These are phyloP conservation scores for Gossypium arboreum DNA, from an alignment of 345 rosid species.

Conservation along the genomic window DNA sequence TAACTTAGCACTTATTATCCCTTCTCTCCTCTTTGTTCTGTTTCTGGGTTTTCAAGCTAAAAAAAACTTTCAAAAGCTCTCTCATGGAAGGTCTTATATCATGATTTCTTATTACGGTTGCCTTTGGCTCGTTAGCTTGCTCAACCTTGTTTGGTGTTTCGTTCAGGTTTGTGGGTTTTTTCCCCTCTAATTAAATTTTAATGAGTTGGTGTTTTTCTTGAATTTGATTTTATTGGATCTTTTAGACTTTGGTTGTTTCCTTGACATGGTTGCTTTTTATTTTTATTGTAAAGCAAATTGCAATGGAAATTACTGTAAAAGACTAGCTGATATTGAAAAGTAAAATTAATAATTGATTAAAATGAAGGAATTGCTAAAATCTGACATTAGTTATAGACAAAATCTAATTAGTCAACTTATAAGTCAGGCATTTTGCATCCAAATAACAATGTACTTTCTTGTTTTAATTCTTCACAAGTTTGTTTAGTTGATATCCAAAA, in stretches of 20 bases:
- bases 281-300: neutral
- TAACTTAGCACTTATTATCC: slow-evolving; percentile 47
- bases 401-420: neutral
- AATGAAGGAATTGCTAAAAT: neutral
- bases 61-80: slow-evolving; percentile 61
- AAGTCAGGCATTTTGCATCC: neutral
- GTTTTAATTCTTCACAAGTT: neutral
- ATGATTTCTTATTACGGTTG: slow-evolving; percentile 78
- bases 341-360: neutral
- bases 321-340: neutral
- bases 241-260: neutral
- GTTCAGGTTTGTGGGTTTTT: slow-evolving; percentile 53
- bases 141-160: slow-evolving; percentile 81
- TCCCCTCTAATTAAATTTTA: neutral
- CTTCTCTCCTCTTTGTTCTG: slow-evolving; percentile 57
- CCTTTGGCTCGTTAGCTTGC: slow-evolving; percentile 89
- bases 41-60: slow-evolving; percentile 71
- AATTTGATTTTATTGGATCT: neutral
- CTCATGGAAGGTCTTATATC: slow-evolving; percentile 70
- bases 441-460: neutral
- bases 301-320: neutral
- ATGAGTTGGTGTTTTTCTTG: neutral
- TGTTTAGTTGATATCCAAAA: neutral
- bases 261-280: neutral
- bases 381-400: neutral